Conservation (phyloP, 805 yeast genomes). For the Candida alai region DNA sequence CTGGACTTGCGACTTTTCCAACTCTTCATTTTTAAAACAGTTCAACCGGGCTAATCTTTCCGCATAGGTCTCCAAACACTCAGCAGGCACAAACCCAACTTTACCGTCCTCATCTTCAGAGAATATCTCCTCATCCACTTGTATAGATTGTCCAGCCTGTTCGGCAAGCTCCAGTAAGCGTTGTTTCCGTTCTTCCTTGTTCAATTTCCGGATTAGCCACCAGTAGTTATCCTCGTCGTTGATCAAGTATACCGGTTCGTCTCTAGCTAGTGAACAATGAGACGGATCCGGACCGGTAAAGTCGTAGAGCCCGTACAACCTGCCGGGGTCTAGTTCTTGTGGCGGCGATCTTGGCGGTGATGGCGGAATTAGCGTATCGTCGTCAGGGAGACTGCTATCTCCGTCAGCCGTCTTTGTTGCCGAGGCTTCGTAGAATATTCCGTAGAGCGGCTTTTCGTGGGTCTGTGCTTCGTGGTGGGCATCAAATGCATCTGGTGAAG, state of each 20-base stretch:
- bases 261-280: constrained; percentile 74
- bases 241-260: constrained; percentile 76
- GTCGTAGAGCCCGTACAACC: constrained; percentile 80
- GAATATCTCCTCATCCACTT: constrained; percentile 14
- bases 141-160: too few relatives aligned
- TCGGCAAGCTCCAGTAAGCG: constrained; percentile 10
- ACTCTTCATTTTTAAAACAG: constrained; percentile 85
- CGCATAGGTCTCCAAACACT: constrained; percentile 83
- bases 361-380: constrained; percentile 43
- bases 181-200: constrained; percentile 34
- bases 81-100: constrained; percentile 96
- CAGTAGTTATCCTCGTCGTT: constrained; percentile 93
- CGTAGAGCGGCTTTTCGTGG: not conserved
- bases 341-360: constrained; percentile 81
- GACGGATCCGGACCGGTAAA: constrained; percentile 91
- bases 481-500: not conserved
- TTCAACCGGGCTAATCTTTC: constrained; percentile 90
- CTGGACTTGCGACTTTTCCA: constrained; percentile 26
- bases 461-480: not conserved
- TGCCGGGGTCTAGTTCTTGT: constrained; percentile 74
- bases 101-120: constrained; percentile 51
- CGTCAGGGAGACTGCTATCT: constrained; percentile 33
- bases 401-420: constrained; percentile 7
- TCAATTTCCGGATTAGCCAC: constrained; percentile 75
- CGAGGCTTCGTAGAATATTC: constrained; percentile 1